Evolutionary conservation across 805 yeast genomes (phyloP).

Genomic region (Candida schatavii): DNA sequence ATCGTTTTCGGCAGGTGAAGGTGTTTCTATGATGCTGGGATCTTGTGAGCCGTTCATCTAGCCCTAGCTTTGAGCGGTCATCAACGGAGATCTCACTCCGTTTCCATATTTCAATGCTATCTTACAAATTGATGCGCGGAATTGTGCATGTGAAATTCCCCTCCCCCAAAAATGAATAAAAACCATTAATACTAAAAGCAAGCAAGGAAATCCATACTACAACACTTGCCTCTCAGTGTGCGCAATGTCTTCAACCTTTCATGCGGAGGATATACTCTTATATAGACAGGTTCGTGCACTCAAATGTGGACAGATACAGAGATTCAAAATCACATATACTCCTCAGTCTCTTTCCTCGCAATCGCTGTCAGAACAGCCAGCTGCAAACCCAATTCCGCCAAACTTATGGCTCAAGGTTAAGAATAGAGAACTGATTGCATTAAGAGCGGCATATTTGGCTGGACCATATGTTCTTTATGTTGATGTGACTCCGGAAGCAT

Average conservation of each 20-base stretch:
- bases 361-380: slow-evolving; percentile 5
- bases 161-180: too few species aligned
- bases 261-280: slow-evolving; percentile 15
- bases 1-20: slow-evolving; percentile 1
- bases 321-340: slow-evolving; percentile 52
- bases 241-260: not conserved
- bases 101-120: too few species aligned
- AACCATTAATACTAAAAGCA: too few species aligned
- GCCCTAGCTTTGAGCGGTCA: too few species aligned
- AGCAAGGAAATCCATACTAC: too few species aligned
- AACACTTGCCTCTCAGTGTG: too few species aligned
- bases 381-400: slow-evolving; percentile 14
- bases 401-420: slow-evolving; percentile 55
- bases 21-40: too few species aligned
- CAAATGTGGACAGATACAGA: slow-evolving; percentile 58
- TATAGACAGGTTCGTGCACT: slow-evolving; percentile 43
- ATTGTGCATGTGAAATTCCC: too few species aligned
- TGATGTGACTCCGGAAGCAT: slow-evolving; percentile 71
- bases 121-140: too few species aligned
- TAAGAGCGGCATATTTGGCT: slow-evolving; percentile 79
- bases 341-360: slow-evolving; percentile 19
- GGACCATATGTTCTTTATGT: slow-evolving; percentile 89
- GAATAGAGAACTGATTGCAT: slow-evolving; percentile 67
- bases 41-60: too few species aligned
- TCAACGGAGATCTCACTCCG: too few species aligned